These are phyloP conservation scores for Fusarium piperis DNA, from an alignment of 2,329 filamentous ascomycete genomes.

Conservation along the genomic window DNA sequence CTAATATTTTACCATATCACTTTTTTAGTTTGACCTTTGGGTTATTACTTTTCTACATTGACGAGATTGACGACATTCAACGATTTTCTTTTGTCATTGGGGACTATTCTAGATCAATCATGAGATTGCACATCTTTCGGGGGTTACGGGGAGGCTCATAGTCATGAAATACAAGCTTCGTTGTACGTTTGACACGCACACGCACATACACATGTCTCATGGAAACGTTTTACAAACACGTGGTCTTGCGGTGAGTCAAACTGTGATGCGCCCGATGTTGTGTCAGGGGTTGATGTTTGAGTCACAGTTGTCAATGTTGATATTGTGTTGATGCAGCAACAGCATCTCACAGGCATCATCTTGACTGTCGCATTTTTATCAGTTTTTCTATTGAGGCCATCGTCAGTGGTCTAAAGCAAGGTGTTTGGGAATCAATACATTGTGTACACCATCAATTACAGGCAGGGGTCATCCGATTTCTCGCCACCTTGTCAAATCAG, in stretches of 20 bases:
- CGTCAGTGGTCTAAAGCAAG: not conserved
- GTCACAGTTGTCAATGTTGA: not conserved
- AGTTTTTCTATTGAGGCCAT: not conserved
- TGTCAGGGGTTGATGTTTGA: not conserved
- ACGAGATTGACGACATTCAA: conserved; percentile 25
- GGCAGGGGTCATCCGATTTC: not conserved
- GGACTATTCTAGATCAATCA: not conserved
- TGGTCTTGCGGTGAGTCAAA: conserved; percentile 7
- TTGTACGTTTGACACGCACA: conserved; percentile 21
- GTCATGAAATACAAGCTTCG: conserved; percentile 22
- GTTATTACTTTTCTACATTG: not conserved
- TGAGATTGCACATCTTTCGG: conserved; percentile 1
- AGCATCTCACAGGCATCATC: not conserved
- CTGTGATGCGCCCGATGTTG: not conserved
- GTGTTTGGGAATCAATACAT: not conserved
- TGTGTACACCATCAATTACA: not conserved
- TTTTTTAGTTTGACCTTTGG: not conserved
- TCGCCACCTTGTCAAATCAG: not conserved
- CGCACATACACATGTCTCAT: not conserved
- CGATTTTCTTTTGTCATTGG: not conserved
- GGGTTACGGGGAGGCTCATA: conserved; percentile 1
- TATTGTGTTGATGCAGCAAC: not conserved
- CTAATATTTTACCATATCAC: not conserved
- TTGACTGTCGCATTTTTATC: not conserved
- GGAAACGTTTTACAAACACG: conserved; percentile 24